phyloP scores from a whole-genome alignment of 2,329 filamentous ascomycete species.

The Paecilomyces variotii region DNA sequence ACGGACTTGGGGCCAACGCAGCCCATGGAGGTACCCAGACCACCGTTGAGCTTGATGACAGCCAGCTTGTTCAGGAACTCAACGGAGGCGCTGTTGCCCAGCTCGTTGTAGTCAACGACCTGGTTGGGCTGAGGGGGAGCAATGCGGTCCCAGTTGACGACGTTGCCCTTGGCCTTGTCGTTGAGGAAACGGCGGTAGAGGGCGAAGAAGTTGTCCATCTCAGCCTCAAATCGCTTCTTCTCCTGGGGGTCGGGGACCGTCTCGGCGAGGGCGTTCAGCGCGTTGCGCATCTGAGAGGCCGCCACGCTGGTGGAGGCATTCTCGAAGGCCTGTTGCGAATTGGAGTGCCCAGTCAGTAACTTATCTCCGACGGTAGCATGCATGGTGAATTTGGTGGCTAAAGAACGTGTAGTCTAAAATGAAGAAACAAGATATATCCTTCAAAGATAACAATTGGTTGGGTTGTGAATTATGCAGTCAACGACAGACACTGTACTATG shows the following conservation, averaged over 20 bases:
- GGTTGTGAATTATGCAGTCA: not conserved
- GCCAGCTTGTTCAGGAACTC: conserved; percentile 95
- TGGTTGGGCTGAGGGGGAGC: conserved; percentile 85
- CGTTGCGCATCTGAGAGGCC: conserved; percentile 98
- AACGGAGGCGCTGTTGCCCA: conserved; percentile 82
- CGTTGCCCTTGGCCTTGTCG: conserved; percentile 97
- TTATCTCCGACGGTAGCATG: not conserved
- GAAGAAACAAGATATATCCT: not conserved
- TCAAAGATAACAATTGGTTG: not conserved
- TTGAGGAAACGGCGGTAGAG: conserved; percentile 97
- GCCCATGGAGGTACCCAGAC: conserved; percentile 98
- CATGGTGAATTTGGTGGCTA: not conserved
- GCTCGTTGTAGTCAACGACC: conserved; percentile 88
- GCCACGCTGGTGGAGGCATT: conserved; percentile 98
- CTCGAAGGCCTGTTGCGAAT: conserved; percentile 74
- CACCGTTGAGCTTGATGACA: conserved; percentile 98
- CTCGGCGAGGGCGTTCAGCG: conserved; percentile 85
- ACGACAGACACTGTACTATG: not conserved
- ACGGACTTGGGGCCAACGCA: conserved; percentile 99
- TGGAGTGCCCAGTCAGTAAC: not conserved
- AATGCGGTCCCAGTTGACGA: conserved; percentile 94
- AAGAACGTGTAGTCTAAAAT: not conserved
- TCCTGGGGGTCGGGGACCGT: conserved; percentile 69
- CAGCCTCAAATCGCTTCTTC: conserved; percentile 85
- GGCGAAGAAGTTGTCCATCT: conserved; percentile 99